These are phyloP conservation scores for Flaveria ramosissima DNA, from an alignment of 129 eudicot genomes.

Conservation along the genomic window DNA sequence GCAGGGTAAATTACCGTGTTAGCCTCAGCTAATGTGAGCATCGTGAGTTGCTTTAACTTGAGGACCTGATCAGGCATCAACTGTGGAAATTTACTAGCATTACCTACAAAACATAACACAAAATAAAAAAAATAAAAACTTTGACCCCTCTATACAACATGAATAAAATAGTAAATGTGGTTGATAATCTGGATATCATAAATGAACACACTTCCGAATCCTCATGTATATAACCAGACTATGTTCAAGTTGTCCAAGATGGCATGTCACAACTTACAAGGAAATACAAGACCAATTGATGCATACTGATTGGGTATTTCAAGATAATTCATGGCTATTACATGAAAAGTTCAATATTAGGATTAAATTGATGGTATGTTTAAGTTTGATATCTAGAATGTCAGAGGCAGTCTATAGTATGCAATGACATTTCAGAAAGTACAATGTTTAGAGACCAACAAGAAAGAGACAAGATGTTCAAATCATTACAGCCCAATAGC, in stretches of 20 bases:
- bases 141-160: not conserved
- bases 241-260: not conserved
- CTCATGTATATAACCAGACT: not conserved
- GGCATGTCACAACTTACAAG: constrained; percentile 5
- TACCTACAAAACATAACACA: constrained; percentile 45
- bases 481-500: not conserved
- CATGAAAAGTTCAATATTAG: not conserved
- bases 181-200: constrained; percentile 10
- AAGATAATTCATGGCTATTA: not conserved
- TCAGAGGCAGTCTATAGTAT: not conserved
- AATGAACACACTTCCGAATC: not conserved
- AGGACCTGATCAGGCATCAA: constrained; percentile 83
- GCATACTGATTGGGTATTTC: not conserved
- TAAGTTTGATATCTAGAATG: not conserved
- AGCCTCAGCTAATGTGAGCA: constrained; percentile 87
- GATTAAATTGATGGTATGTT: not conserved
- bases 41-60: constrained; percentile 87
- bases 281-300: not conserved
- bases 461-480: not conserved
- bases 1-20: constrained; percentile 57
- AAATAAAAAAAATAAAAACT: not conserved
- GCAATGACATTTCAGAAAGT: not conserved
- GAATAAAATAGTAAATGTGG: not conserved
- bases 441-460: not conserved
- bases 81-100: constrained; percentile 61